Evolutionary conservation across 495 filamentous ascomycete genomes (phyloP), one percentile per base, ranked within the genome.

Genomic region (Penicillium macrosclerotiorum): DNA sequence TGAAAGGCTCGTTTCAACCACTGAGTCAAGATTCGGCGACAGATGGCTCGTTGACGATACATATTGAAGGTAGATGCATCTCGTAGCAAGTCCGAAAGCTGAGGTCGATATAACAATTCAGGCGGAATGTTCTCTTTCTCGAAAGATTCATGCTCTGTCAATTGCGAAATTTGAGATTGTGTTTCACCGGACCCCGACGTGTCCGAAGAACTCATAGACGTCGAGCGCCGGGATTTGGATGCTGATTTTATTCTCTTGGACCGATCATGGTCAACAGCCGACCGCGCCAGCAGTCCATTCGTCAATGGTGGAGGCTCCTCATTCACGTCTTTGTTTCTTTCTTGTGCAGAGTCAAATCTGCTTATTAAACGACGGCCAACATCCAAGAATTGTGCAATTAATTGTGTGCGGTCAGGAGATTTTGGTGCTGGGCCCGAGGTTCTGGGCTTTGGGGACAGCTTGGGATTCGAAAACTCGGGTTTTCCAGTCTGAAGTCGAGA

Each of bases 1-100:
- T 77, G 70, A 2, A 73, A 54, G 2, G 79, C 72, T 40, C 67
- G 71, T 45, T 73, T 75, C 45, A 75, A 63, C 83, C 82, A 85
- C 39, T 67, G 63, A 5, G 69, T 69, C 12, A 86, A 31, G 29
- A 77, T 60, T 9, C 63, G 67, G 29, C 75, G 69, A 27, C 66
- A 71, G 12, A 76, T 62, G 4, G 68, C 68, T n/a, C 70, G 59
- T 43, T 76, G 61, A 38, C 72, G 71, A 37, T 74, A 77, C 56
- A 75, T 67, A 20, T 76, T 73, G 54, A 86, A 83, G 3, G 72
- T 78, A 13, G 80, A 74, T 12, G 80, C 81, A 59, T 85, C 77
- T 23, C 73, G 69, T 9, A 79, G 55, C 44, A 84, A 54, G 51
- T 82, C 77, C 1, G 77, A 78, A 26, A 78, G 65, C 14, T 80